Evolutionary conservation across 257 asterid genomes (phyloP), one percentile per base, ranked within the genome.

Genomic region (Gentiana macrophylla): DNA sequence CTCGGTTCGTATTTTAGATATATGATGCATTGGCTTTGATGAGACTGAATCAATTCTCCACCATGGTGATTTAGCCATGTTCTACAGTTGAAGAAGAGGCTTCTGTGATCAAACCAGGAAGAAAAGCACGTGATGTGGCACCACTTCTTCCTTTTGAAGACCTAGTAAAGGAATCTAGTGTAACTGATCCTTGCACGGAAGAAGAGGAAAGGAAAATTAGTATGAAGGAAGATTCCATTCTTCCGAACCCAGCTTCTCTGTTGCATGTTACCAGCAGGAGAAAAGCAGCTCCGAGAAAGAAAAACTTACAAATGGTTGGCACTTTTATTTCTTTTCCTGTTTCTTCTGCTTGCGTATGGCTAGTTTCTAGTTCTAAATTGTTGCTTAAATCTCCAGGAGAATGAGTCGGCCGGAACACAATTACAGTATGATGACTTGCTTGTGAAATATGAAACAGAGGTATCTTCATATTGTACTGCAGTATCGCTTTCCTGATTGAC

Each of bases 211-310:
- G 62, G 53, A 50, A 57, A 53, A 62, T 50, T 51, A 59, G 59
- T 62, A 75, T 47, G 69, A 53, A 53, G 58, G 86, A 72, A 44
- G 90, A 78, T 53, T 65, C 74, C 60, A 56, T 50, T 58, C 81
- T 84, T 67, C 95, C 94, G 48, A 81, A 74, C 52, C 85, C 92
- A 49, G 74, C 52, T 69, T 77, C 88, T 67, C 66, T 91, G 64
- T 73, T 81, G 79, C 83, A 83, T 76, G 94, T 91, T 62, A 91
- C 98, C 69, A 86, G 80, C 66, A 73, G 98, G 77, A 81, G 77
- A 76, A 91, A 84, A 79, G 70, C 67, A 62, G 75, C 83, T 8
- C 66, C 74, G 58, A 69, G 83, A 70, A 79, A 78, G 70, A 77
- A 78, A 74, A 84, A 86, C 76, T 72, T 64, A 66, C 79, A 70